These are phyloP conservation scores for Pleurotus pulmonarius DNA, from an alignment of 768 basidiomycete genomes.

Conservation along the genomic window DNA sequence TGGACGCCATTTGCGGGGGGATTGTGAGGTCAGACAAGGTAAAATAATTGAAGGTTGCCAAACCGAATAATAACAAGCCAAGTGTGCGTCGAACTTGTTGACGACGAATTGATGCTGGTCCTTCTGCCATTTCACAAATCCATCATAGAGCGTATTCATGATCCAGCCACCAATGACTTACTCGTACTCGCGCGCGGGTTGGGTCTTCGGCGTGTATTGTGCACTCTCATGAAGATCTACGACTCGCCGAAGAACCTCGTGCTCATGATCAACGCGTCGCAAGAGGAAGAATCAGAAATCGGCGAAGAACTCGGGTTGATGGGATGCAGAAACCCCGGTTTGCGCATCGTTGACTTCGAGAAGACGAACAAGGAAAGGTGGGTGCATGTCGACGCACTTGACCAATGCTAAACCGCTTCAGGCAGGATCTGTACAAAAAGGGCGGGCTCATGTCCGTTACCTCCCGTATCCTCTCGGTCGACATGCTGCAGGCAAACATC, in stretches of 20 bases:
- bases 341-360: constrained; percentile 82
- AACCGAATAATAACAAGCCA: too few relatives aligned
- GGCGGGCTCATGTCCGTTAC: constrained; percentile 93
- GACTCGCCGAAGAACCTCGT: constrained; percentile 82
- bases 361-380: constrained; percentile 75
- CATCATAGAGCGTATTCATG: constrained; percentile 66
- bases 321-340: constrained; percentile 84
- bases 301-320: constrained; percentile 91
- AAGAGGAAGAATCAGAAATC: constrained; percentile 87
- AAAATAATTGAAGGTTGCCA: too few relatives aligned
- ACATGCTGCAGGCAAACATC: constrained; percentile 85
- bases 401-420: constrained; percentile 23
- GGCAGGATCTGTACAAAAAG: constrained; percentile 80
- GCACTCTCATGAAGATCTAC: constrained; percentile 89
- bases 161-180: constrained; percentile 70
- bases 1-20: too few relatives aligned
- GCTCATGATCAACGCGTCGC: constrained; percentile 76
- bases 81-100: too few relatives aligned
- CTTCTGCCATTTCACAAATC: constrained; percentile 65
- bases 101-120: too few relatives aligned
- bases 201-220: constrained; percentile 78
- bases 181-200: constrained; percentile 86
- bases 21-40: too few relatives aligned
- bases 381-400: constrained; percentile 16
- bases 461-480: constrained; percentile 90